Evolutionary conservation across 2,329 filamentous ascomycete genomes (phyloP).

Genomic region (Phialocephala sp.): DNA sequence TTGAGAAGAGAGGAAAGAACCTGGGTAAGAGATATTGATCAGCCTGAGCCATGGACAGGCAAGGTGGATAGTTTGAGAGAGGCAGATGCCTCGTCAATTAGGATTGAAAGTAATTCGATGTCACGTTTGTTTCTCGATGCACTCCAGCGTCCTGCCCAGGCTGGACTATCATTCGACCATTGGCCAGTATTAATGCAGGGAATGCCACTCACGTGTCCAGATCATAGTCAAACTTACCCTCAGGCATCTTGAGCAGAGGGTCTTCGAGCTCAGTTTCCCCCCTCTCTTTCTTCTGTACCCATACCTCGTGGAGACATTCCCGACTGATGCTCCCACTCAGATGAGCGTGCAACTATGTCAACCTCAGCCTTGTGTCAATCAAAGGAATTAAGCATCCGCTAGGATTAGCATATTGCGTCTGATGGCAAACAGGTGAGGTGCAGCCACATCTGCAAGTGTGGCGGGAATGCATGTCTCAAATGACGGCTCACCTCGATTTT

Average conservation of each 20-base stretch:
- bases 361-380: slow-evolving; percentile 31
- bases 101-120: not conserved
- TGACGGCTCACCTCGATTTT: slow-evolving; percentile 57
- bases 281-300: slow-evolving; percentile 61
- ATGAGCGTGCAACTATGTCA: slow-evolving; percentile 74
- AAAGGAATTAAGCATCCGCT: slow-evolving; percentile 3
- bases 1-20: slow-evolving; percentile 80
- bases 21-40: slow-evolving; percentile 46
- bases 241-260: slow-evolving; percentile 71
- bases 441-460: slow-evolving; percentile 18
- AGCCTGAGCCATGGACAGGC: not conserved
- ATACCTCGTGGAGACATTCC: slow-evolving; percentile 75
- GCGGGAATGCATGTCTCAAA: slow-evolving; percentile 23
- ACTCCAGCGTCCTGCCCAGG: not conserved
- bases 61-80: too few species aligned
- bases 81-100: not conserved
- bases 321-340: slow-evolving; percentile 79
- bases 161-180: not conserved
- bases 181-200: not conserved
- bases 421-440: slow-evolving; percentile 19
- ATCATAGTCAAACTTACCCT: slow-evolving; percentile 73
- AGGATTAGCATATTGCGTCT: slow-evolving; percentile 15
- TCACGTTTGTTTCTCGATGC: not conserved
- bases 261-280: slow-evolving; percentile 65
- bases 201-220: slow-evolving; percentile 62